Percentiles rank a stretch among this genome's conserved stretches.
phyloP scores from a whole-genome alignment of 371 early-diverging fungal genomes.

The Mortierella sp. region DNA sequence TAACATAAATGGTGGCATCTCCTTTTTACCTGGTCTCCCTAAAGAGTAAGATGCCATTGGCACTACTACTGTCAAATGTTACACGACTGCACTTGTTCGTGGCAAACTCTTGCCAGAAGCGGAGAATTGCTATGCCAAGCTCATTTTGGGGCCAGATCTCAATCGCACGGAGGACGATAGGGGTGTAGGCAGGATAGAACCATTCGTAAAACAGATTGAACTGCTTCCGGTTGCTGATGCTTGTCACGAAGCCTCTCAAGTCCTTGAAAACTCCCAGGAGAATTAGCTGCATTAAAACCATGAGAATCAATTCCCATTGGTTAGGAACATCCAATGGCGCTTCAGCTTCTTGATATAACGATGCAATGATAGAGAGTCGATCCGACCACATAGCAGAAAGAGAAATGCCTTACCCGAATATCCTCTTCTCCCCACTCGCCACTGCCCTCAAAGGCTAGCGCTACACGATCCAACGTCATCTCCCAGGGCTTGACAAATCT shows the following conservation, averaged over 20 bases:
- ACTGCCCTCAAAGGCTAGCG: slow-evolving; percentile 60
- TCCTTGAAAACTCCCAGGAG: slow-evolving; percentile 82
- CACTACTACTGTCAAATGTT: slow-evolving; percentile 85
- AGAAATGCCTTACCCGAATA: slow-evolving; percentile 59
- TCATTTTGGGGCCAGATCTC: slow-evolving; percentile 77
- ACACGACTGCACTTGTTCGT: slow-evolving; percentile 85
- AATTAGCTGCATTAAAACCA: slow-evolving; percentile 32
- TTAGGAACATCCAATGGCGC: too few species aligned
- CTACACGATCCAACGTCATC: slow-evolving; percentile 61
- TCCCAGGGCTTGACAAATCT: slow-evolving; percentile 82
- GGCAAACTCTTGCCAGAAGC: slow-evolving; percentile 84
- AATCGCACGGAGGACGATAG: slow-evolving; percentile 71
- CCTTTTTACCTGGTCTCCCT: slow-evolving; percentile 80
- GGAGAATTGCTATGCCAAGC: slow-evolving; percentile 76
- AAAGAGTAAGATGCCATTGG: slow-evolving; percentile 92
- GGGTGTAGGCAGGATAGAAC: slow-evolving; percentile 79
- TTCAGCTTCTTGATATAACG: too few species aligned
- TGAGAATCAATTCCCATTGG: not conserved
- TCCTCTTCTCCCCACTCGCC: slow-evolving; percentile 59
- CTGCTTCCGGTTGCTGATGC: slow-evolving; percentile 71
- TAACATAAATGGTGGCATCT: not conserved
- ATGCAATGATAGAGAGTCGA: too few species aligned
- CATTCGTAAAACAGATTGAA: slow-evolving; percentile 87
- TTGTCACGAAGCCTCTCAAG: slow-evolving; percentile 80
- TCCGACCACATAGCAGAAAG: too few species aligned